phyloP scores from a whole-genome alignment of 805 yeast species.

The Ogataea naganishii region DNA sequence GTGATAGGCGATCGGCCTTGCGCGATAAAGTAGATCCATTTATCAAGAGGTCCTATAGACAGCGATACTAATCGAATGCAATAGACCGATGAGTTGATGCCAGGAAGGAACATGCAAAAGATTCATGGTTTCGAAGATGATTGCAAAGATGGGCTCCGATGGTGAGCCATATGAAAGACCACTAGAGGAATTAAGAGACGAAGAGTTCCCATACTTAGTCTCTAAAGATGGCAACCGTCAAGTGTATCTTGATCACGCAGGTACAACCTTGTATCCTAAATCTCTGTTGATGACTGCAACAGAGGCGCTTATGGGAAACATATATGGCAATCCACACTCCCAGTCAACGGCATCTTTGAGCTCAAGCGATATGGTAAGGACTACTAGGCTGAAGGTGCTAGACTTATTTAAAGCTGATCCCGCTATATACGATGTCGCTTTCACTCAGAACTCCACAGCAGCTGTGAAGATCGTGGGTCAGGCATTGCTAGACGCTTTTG shows the following conservation, averaged over 20 bases:
- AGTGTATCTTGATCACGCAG: slow-evolving; percentile 35
- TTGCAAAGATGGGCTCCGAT: too few species aligned
- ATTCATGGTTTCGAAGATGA: too few species aligned
- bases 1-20: too few species aligned
- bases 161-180: too few species aligned
- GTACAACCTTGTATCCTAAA: slow-evolving; percentile 27
- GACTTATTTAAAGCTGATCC: slow-evolving; percentile 26
- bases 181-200: slow-evolving; percentile 8
- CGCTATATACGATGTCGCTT: slow-evolving; percentile 27
- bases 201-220: slow-evolving; percentile 18
- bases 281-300: slow-evolving; percentile 18
- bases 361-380: slow-evolving; percentile 18
- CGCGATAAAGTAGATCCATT: too few species aligned
- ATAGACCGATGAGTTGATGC: too few species aligned
- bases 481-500: slow-evolving; percentile 15
- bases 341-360: slow-evolving; percentile 22
- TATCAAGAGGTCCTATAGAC: too few species aligned
- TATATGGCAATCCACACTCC: slow-evolving; percentile 35
- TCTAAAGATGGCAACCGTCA: slow-evolving; percentile 4
- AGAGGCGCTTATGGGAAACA: slow-evolving; percentile 12
- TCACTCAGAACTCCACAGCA: slow-evolving; percentile 32
- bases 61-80: too few species aligned
- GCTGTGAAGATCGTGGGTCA: slow-evolving; percentile 27
- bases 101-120: too few species aligned
- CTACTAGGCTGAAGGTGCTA: slow-evolving; percentile 22